These are phyloP conservation scores for Podospora bellae-mahoneyi DNA, from an alignment of 495 filamentous ascomycete genomes.

Conservation along the genomic window DNA sequence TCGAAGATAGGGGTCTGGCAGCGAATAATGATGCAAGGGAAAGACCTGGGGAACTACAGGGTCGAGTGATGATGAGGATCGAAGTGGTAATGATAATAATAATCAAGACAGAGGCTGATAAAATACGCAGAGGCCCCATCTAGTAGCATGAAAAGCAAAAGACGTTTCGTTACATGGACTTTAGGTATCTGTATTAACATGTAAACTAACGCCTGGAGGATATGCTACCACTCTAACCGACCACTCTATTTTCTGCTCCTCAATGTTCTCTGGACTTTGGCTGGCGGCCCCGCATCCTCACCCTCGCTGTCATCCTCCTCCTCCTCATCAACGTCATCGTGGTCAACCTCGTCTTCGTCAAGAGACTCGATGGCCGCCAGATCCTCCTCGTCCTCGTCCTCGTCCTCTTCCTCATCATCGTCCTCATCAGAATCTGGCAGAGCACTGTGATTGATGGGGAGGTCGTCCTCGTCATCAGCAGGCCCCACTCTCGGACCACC, in stretches of 20 bases:
- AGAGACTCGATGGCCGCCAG: slow-evolving; percentile 31
- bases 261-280: slow-evolving; percentile 36
- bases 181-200: slow-evolving; percentile 4
- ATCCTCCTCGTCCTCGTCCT: slow-evolving; percentile 28
- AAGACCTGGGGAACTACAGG: neutral
- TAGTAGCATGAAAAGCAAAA: too few species aligned
- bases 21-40: neutral
- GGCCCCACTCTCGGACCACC: slow-evolving; percentile 17
- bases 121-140: too few species aligned
- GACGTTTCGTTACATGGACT: neutral
- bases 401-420: slow-evolving; percentile 28
- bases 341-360: slow-evolving; percentile 40
- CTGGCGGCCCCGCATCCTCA: slow-evolving; percentile 32
- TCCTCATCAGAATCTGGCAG: slow-evolving; percentile 34
- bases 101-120: neutral
- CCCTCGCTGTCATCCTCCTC: slow-evolving; percentile 36
- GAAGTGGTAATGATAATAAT: neutral
- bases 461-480: slow-evolving; percentile 31
- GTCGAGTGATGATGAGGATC: neutral
- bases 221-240: neutral
- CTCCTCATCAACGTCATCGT: slow-evolving; percentile 40
- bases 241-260: slow-evolving; percentile 1
- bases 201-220: neutral
- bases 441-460: slow-evolving; percentile 21
- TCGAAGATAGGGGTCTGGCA: neutral